Base-by-base conservation (phyloP, 176 grass and related monocot genomes). In the Coix lacrymajobi region DNA sequence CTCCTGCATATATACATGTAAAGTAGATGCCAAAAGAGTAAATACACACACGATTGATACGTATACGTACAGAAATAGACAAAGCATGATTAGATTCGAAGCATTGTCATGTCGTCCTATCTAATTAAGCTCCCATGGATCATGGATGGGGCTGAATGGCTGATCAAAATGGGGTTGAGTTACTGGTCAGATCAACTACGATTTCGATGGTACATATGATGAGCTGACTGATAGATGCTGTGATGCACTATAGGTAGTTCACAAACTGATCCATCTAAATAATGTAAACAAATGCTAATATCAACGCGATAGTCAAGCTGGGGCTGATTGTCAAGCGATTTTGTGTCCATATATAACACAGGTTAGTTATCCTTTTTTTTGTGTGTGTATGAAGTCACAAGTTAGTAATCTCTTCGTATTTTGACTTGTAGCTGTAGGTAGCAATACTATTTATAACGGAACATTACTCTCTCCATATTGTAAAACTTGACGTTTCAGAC, bases 171-270 rank as follows among this genome's bases (percentile, higher is more conserved):
- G 31, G 17, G 20, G 40, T 38, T 8, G 11, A 36, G 29, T 45
- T 30, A 11, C n/a, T 37, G 5, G 7, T 48, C 19, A 5, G 12
- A 11, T 10, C 6, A 22, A 10, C 36, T 15, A 11, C 30, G 44
- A 45, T 16, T 19, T 46, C 12, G 17, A 4, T 24, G 30, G 6
- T 51, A 46, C 32, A 30, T 51, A 37, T 4, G 22, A 15, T 32
- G 12, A 30, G 62, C 80, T 81, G 62, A 76, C 78, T 48, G 75
- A n/a, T n/a, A n/a, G n/a, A n/a, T n/a, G n/a, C n/a, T n/a, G n/a
- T n/a, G n/a, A 45, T 81, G 28, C 1, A 45, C 10, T n/a, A 46
- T 46, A 46, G 44, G 44, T 16, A 78, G 75, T 3, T 65, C 41
- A 26, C 69, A 73, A 73, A 73, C 26, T 11, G 62, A 54, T 66